These are phyloP conservation scores for Caryopteris hybrid DNA, from an alignment of 305 asterid species.

Conservation along the genomic window DNA sequence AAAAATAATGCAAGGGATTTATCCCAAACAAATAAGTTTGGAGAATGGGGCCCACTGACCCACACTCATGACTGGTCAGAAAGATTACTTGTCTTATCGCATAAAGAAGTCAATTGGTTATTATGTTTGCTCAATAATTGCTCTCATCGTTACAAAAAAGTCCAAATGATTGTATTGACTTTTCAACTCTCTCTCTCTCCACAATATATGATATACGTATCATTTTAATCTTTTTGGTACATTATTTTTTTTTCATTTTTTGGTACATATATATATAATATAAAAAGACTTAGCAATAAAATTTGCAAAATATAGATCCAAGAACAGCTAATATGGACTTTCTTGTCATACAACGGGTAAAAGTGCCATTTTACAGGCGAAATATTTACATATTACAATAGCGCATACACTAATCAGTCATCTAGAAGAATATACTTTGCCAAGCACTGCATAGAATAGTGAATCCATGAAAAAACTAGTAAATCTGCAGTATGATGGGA, in stretches of 20 bases:
- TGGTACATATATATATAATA: no score
- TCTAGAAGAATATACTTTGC: no score
- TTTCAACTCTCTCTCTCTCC: no score
- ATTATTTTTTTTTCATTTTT: no score
- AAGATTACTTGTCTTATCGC: constrained; percentile 6
- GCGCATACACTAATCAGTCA: no score
- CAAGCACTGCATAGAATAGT: not conserved
- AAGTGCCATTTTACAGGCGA: not conserved
- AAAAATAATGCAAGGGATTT: not conserved
- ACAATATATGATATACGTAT: no score
- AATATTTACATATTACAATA: constrained; percentile 6
- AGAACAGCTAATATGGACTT: no score
- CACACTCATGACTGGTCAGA: not conserved
- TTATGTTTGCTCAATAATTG: not conserved
- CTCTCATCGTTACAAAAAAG: not conserved
- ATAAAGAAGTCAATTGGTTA: not conserved
- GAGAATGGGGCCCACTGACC: constrained; percentile 16
- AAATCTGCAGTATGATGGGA: not conserved
- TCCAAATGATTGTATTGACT: not conserved
- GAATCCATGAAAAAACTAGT: not conserved
- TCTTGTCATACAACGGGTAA: no score
- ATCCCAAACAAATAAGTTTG: not conserved
- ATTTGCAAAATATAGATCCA: no score
- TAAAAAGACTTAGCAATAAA: no score
- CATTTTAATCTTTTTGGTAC: no score